These are phyloP conservation scores for Aspergillus niger DNA, from an alignment of 2,329 filamentous ascomycete genomes.

Conservation along the genomic window DNA sequence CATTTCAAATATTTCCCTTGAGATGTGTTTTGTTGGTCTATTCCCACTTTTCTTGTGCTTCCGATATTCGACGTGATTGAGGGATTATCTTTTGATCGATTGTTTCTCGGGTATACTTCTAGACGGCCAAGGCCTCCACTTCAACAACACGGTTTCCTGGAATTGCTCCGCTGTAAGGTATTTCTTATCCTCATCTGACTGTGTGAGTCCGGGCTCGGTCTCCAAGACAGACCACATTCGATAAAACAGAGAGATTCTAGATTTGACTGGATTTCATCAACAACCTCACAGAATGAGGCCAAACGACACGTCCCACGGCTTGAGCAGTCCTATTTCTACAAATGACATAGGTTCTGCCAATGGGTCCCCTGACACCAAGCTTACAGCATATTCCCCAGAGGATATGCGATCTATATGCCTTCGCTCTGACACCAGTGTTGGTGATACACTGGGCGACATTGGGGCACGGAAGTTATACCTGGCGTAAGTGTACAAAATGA, in stretches of 20 bases:
- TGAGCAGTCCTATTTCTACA: slow-evolving; percentile 43
- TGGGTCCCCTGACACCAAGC: slow-evolving; percentile 65
- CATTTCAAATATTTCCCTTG: not conserved
- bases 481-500: slow-evolving; percentile 23
- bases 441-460: slow-evolving; percentile 18
- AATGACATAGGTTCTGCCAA: slow-evolving; percentile 60
- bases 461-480: slow-evolving; percentile 24
- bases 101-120: not conserved
- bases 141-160: not conserved
- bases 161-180: not conserved
- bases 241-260: not conserved
- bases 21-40: not conserved
- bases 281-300: slow-evolving; percentile 26
- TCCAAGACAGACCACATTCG: not conserved
- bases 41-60: not conserved
- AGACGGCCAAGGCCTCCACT: not conserved
- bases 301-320: slow-evolving; percentile 29
- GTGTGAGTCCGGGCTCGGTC: not conserved
- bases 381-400: slow-evolving; percentile 66
- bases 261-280: not conserved
- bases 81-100: not conserved
- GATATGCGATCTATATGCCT: slow-evolving; percentile 50
- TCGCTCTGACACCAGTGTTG: slow-evolving; percentile 19
- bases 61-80: not conserved
- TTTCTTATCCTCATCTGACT: not conserved